Percentiles rank a stretch among this genome's conserved stretches.
Evolutionary conservation across 768 basidiomycete species (phyloP).

Genomic region (Mycena rosella): DNA sequence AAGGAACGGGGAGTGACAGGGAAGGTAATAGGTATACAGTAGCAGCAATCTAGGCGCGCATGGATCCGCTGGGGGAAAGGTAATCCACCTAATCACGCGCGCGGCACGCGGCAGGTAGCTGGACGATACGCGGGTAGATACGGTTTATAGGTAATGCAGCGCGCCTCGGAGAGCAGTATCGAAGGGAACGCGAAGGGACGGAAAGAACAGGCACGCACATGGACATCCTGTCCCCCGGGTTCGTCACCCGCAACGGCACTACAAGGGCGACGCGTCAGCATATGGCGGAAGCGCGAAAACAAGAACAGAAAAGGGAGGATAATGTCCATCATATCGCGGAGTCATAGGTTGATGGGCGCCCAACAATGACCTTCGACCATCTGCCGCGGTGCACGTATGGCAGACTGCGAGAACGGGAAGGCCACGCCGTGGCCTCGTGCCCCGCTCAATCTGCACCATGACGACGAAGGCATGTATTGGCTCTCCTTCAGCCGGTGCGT

Average conservation of each 20-base stretch:
- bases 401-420: neutral
- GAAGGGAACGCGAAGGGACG: neutral
- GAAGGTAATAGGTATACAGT: neutral
- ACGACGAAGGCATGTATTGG: neutral
- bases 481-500: neutral
- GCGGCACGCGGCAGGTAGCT: neutral
- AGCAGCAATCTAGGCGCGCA: slow-evolving; percentile 12
- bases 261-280: slow-evolving; percentile 15
- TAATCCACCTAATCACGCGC: slow-evolving; percentile 13
- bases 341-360: neutral
- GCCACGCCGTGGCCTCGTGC: slow-evolving; percentile 30
- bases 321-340: neutral
- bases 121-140: neutral
- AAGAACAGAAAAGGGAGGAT: neutral
- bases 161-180: neutral
- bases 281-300: slow-evolving; percentile 1
- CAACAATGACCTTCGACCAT: neutral
- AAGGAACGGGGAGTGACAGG: neutral
- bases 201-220: slow-evolving; percentile 28
- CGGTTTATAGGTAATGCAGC: slow-evolving; percentile 12
- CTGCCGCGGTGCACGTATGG: neutral
- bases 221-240: slow-evolving; percentile 34
- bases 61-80: slow-evolving; percentile 8
- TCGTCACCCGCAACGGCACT: slow-evolving; percentile 35
- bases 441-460: slow-evolving; percentile 22